Evolutionary conservation across 192 early-diverging fungal genomes (phyloP).

Genomic region (Podila epigama): DNA sequence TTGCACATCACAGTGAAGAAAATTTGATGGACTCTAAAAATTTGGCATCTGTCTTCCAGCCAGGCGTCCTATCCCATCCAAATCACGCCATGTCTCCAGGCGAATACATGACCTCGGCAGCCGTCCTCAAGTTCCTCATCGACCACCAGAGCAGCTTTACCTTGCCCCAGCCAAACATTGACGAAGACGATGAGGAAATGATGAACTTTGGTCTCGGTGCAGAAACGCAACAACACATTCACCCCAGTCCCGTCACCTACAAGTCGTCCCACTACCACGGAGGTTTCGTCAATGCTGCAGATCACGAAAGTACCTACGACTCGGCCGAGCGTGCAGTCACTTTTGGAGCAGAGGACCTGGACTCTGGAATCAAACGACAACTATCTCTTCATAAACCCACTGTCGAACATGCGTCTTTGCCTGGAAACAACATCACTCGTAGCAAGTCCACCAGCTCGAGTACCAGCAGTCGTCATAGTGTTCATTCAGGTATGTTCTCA

Average conservation of each 20-base stretch:
- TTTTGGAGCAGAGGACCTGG: conserved; percentile 24
- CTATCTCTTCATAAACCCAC: conserved; percentile 31
- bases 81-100: conserved; percentile 72
- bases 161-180: conserved; percentile 25
- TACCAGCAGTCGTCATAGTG: conserved; percentile 32
- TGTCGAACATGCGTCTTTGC: conserved; percentile 28
- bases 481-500: conserved; percentile 17
- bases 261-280: not conserved
- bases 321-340: conserved; percentile 3
- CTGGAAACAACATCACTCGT: conserved; percentile 22
- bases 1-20: conserved; percentile 56
- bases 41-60: conserved; percentile 78
- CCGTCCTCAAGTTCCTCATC: conserved; percentile 80
- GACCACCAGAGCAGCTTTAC: conserved; percentile 63
- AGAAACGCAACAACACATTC: not conserved
- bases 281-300: conserved; percentile 38
- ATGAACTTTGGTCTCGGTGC: conserved; percentile 16
- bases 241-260: not conserved
- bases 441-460: conserved; percentile 41
- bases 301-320: conserved; percentile 28
- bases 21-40: conserved; percentile 79
- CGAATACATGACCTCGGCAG: conserved; percentile 78
- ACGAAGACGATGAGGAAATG: conserved; percentile 43
- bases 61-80: conserved; percentile 78
- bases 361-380: conserved; percentile 18